These are phyloP conservation scores for Golubevia sp. DNA, from an alignment of 1,284 basidiomycete genomes.

Conservation along the genomic window DNA sequence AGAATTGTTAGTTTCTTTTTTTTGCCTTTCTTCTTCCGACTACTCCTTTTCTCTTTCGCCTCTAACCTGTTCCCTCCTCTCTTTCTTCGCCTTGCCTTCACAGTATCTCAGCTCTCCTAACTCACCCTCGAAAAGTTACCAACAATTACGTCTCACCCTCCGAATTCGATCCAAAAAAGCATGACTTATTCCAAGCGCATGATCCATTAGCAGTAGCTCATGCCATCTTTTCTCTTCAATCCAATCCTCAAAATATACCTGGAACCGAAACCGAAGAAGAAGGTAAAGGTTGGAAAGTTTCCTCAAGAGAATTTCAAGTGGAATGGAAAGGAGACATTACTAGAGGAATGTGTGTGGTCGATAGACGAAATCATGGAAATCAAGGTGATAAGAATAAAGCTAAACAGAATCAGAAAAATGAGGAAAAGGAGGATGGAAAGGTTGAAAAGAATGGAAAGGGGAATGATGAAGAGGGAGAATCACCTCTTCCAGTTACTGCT, in stretches of 20 bases:
- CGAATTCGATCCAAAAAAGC: slow-evolving; percentile 34
- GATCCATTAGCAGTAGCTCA: slow-evolving; percentile 55
- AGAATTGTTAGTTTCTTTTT: slow-evolving; percentile 5
- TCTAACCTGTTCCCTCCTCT: neutral
- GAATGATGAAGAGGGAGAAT: slow-evolving; percentile 3
- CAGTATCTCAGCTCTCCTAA: slow-evolving; percentile 36
- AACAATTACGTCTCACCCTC: slow-evolving; percentile 38
- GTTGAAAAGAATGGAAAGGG: neutral
- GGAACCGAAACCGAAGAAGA: neutral
- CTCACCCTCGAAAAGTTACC: slow-evolving; percentile 43
- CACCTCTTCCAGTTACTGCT: slow-evolving; percentile 13
- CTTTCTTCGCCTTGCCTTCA: neutral
- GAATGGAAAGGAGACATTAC: slow-evolving; percentile 46
- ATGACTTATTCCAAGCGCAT: slow-evolving; percentile 50
- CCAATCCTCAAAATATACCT: neutral
- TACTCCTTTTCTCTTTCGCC: neutral
- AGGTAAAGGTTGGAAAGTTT: slow-evolving; percentile 21
- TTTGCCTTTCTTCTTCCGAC: neutral
- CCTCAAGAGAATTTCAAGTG: slow-evolving; percentile 30
- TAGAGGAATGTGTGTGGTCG: slow-evolving; percentile 48
- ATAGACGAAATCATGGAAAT: slow-evolving; percentile 15
- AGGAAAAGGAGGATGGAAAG: slow-evolving; percentile 14
- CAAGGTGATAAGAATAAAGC: slow-evolving; percentile 20
- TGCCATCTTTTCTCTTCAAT: slow-evolving; percentile 27
- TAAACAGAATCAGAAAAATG: slow-evolving; percentile 14